A percentile compares a stretch with the other conserved stretches of the same genome.
Conservation (phyloP, 257 asterid genomes). For the Cinchona pubescens region DNA sequence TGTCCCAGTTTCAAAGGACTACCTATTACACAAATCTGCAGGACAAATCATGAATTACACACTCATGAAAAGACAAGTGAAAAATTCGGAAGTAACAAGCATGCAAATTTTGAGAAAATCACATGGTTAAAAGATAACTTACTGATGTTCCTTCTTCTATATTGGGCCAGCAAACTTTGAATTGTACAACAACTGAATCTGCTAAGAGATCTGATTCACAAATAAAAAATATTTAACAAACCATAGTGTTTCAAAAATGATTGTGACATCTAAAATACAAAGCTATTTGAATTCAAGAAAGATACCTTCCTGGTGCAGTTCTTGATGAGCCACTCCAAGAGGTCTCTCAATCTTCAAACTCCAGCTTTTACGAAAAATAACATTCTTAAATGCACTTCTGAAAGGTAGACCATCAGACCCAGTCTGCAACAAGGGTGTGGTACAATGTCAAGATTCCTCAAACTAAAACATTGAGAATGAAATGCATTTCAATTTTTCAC, state of each 20-base stretch:
- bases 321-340: slow-evolving; percentile 36
- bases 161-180: slow-evolving; percentile 82
- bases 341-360: slow-evolving; percentile 45
- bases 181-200: slow-evolving; percentile 70
- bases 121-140: slow-evolving; percentile 30
- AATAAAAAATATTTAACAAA: slow-evolving; percentile 15
- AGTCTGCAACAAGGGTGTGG: slow-evolving; percentile 47
- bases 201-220: slow-evolving; percentile 29
- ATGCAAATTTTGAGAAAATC: slow-evolving; percentile 1
- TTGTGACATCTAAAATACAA: slow-evolving; percentile 11
- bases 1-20: slow-evolving; percentile 69
- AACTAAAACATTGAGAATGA: neutral
- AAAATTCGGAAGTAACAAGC: neutral
- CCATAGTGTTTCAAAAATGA: neutral
- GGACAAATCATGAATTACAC: slow-evolving; percentile 2
- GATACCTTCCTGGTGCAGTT: slow-evolving; percentile 52
- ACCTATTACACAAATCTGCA: slow-evolving; percentile 75
- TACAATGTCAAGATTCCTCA: slow-evolving; percentile 9
- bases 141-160: slow-evolving; percentile 70
- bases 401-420: slow-evolving; percentile 80
- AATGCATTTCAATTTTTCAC: neutral
- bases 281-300: neutral
- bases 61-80: neutral
- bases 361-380: slow-evolving; percentile 58
- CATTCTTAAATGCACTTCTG: slow-evolving; percentile 89